These are phyloP conservation scores for Entophlyctis luteolus DNA, from an alignment of 192 early-diverging fungal genomes.

Conservation along the genomic window DNA sequence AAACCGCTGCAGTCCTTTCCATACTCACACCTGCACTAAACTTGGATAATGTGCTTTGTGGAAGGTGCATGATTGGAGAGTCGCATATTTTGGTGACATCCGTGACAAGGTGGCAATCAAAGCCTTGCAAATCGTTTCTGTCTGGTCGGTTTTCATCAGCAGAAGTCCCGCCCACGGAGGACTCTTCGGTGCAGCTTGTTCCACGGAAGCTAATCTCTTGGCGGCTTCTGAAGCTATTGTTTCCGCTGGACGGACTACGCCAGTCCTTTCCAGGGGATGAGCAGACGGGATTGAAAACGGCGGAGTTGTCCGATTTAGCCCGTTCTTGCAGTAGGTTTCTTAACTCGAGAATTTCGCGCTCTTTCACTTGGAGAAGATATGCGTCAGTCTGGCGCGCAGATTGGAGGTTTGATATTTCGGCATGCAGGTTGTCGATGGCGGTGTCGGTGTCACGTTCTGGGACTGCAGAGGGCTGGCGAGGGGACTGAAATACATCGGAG, in stretches of 20 bases:
- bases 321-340: conserved; percentile 11
- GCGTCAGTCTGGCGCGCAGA: conserved; percentile 33
- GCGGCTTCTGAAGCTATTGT: not conserved
- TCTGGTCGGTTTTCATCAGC: no score
- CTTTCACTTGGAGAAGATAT: conserved; percentile 31
- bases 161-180: not conserved
- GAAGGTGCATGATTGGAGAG: not conserved
- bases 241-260: no score
- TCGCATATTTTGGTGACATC: conserved; percentile 17
- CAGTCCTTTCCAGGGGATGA: not conserved
- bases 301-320: not conserved
- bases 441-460: no score
- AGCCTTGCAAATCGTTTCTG: no score
- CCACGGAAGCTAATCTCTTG: conserved; percentile 1
- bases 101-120: no score
- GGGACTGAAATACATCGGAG: no score
- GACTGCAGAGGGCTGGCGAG: no score
- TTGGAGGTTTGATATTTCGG: conserved; percentile 28
- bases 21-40: not conserved
- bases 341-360: conserved; percentile 37
- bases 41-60: not conserved
- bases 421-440: conserved; percentile 24
- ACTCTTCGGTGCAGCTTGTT: conserved; percentile 11
- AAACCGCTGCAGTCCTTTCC: not conserved
- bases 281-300: not conserved